phyloP scores from a whole-genome alignment of 352 stramenopile species.

The Pythium aphanidermatum region DNA sequence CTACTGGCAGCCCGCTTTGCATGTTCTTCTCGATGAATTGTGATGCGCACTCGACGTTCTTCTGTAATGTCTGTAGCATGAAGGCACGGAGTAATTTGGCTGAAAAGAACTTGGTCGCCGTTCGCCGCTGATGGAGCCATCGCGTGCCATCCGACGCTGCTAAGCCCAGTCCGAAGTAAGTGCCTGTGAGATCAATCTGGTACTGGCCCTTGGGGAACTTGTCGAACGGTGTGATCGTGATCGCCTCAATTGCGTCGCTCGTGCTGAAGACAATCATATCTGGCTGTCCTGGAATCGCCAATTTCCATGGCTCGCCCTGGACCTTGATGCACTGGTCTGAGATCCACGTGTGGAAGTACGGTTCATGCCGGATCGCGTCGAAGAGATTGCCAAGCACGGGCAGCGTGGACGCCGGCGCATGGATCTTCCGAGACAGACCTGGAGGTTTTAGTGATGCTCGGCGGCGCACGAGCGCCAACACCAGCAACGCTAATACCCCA shows the following conservation, averaged over 20 bases:
- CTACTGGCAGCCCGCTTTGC: neutral
- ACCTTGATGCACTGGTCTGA: no score
- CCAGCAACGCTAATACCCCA: neutral
- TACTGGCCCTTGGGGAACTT: slow-evolving; percentile 24
- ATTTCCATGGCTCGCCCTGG: no score
- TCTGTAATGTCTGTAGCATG: slow-evolving; percentile 15
- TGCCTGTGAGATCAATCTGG: slow-evolving; percentile 11
- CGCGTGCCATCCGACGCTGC: slow-evolving; percentile 20
- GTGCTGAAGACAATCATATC: slow-evolving; percentile 14
- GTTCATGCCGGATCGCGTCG: no score
- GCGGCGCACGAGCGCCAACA: neutral
- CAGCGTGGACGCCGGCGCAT: neutral
- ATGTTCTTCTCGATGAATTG: slow-evolving; percentile 2
- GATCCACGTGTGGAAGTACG: no score
- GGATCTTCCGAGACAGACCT: slow-evolving; percentile 1
- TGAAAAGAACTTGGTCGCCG: slow-evolving; percentile 26
- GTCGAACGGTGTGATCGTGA: slow-evolving; percentile 29
- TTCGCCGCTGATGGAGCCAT: slow-evolving; percentile 28
- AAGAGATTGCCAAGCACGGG: no score
- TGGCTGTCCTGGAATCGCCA: slow-evolving; percentile 9
- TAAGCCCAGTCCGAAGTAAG: slow-evolving; percentile 21
- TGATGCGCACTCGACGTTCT: slow-evolving; percentile 1
- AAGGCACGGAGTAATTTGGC: slow-evolving; percentile 17
- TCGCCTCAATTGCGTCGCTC: slow-evolving; percentile 20
- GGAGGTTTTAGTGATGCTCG: neutral